phyloP scores from a whole-genome alignment of 306 rosid species.

The Corylus americana region DNA sequence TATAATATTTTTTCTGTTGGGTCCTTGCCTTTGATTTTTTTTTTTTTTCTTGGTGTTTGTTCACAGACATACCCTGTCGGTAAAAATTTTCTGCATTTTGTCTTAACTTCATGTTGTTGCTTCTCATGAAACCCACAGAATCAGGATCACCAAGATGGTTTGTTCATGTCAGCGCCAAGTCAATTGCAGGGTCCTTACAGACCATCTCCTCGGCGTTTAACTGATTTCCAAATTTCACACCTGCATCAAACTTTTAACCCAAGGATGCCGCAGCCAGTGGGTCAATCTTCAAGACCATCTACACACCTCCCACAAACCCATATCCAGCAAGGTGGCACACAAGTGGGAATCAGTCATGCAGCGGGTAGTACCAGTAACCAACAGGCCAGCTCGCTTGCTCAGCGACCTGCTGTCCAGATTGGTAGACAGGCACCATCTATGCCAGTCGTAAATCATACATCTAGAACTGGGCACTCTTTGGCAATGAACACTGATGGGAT shows the following conservation, averaged over 20 bases:
- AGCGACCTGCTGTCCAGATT: conserved; percentile 23
- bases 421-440: conserved; percentile 40
- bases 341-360: conserved; percentile 38
- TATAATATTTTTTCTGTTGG: not conserved
- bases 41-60: not conserved
- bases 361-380: conserved; percentile 36
- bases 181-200: conserved; percentile 36
- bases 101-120: not conserved
- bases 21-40: not conserved
- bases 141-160: conserved; percentile 36
- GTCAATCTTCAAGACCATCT: conserved; percentile 35
- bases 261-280: conserved; percentile 28
- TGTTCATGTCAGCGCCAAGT: conserved; percentile 32
- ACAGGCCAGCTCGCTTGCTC: conserved; percentile 30
- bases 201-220: conserved; percentile 14
- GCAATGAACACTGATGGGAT: conserved; percentile 28
- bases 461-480: conserved; percentile 33
- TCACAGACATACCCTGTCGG: not conserved
- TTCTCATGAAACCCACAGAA: conserved; percentile 48
- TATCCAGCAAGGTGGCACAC: conserved; percentile 46
- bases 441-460: conserved; percentile 44
- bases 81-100: not conserved
- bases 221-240: conserved; percentile 50
- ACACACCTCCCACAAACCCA: conserved; percentile 28
- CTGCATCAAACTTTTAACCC: conserved; percentile 58